phyloP scores from a whole-genome alignment of 108 stramenopile genomes.

The Fragilariopsis cylindrus region DNA sequence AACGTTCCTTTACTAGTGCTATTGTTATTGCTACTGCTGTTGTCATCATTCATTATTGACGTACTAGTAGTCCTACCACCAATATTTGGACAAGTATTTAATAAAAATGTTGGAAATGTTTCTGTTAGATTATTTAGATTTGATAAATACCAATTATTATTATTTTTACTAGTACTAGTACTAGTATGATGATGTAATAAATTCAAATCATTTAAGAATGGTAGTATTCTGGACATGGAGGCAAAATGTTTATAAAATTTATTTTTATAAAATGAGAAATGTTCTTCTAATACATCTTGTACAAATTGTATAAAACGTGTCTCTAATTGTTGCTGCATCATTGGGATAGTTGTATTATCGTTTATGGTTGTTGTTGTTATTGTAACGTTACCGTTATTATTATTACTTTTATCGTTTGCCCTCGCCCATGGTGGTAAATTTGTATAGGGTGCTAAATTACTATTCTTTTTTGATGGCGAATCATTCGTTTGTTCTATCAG shows the following conservation, averaged over 20 bases:
- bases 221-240: conserved; percentile 8
- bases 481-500: neutral
- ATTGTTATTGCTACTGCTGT: neutral
- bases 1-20: neutral
- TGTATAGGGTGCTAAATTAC: neutral
- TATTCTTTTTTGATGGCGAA: neutral
- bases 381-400: neutral
- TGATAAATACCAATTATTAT: conserved; percentile 16
- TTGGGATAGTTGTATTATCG: neutral
- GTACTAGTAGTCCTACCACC: neutral
- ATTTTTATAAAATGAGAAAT: neutral
- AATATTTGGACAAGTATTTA: conserved; percentile 15
- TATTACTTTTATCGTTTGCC: neutral
- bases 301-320: conserved; percentile 35
- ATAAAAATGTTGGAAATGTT: conserved; percentile 27
- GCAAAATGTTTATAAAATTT: conserved; percentile 7
- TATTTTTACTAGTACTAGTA: no score
- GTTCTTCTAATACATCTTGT: conserved; percentile 14
- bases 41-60: no score
- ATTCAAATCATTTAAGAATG: neutral
- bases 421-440: neutral
- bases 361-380: neutral
- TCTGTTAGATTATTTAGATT: conserved; percentile 20
- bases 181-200: neutral
- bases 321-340: no score